Conservation (phyloP, 208 protist species). For the Porcisia hertigi region DNA sequence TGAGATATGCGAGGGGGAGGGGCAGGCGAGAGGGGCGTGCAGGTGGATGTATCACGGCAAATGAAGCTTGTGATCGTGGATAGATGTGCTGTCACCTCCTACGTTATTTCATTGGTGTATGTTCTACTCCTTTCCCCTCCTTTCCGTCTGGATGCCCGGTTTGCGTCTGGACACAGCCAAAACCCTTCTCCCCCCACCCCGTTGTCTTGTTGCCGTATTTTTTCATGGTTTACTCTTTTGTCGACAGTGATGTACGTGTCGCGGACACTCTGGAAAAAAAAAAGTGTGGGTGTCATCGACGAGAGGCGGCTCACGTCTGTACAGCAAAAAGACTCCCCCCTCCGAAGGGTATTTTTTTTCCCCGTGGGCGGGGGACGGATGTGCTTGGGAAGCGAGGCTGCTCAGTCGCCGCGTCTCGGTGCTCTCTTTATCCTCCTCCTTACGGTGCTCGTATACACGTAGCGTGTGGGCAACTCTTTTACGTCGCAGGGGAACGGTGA, state of each 20-base stretch:
- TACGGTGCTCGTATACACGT: neutral
- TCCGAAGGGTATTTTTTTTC: too few relatives aligned
- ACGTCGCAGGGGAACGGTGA: neutral
- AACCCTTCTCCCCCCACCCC: neutral
- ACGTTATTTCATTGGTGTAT: too few relatives aligned
- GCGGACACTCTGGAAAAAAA: neutral
- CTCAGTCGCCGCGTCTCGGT: neutral
- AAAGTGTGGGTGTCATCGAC: neutral
- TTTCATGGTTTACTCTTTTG: constrained; percentile 10
- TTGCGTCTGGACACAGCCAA: too few relatives aligned
- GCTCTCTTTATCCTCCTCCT: neutral
- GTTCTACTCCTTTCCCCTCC: too few relatives aligned
- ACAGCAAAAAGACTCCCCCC: neutral
- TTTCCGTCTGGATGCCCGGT: too few relatives aligned
- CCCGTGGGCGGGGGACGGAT: neutral
- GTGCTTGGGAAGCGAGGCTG: neutral
- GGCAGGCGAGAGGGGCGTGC: too few relatives aligned
- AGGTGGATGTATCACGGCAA: too few relatives aligned
- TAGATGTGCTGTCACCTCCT: too few relatives aligned
- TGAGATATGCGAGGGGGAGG: too few relatives aligned
- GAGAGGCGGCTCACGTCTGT: neutral
- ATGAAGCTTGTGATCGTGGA: too few relatives aligned
- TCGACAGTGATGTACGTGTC: constrained; percentile 1
- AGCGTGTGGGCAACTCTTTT: neutral
- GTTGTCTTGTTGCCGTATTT: neutral